These are phyloP conservation scores for Tuber melanosporum DNA, from an alignment of 495 filamentous ascomycete species.

Conservation along the genomic window DNA sequence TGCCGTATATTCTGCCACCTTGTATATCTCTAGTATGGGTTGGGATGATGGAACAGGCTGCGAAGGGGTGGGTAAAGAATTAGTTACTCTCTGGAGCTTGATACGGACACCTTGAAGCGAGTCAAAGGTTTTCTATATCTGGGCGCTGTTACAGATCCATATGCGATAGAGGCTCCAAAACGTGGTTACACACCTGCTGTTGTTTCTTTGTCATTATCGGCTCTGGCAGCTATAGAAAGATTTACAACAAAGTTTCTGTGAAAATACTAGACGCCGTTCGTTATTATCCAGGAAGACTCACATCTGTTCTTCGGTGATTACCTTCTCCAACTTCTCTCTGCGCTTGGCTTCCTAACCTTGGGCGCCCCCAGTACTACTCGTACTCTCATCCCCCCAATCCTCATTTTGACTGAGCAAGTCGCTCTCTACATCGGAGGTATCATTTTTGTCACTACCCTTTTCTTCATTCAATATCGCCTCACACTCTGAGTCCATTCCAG, in stretches of 20 bases:
- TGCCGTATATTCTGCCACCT: no score
- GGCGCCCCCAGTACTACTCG: no score
- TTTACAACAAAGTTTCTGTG: slow-evolving; percentile 53
- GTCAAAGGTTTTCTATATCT: slow-evolving; percentile 58
- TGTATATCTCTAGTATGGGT: no score
- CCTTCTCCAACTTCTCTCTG: slow-evolving; percentile 56
- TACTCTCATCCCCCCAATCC: slow-evolving; percentile 8
- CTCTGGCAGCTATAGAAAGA: slow-evolving; percentile 64
- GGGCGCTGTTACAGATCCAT: background rate
- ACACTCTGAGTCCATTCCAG: slow-evolving; percentile 14
- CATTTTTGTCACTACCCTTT: slow-evolving; percentile 42
- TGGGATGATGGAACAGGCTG: no score
- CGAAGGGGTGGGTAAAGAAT: no score
- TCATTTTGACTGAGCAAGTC: no score
- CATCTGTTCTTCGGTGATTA: slow-evolving; percentile 68
- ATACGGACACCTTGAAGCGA: slow-evolving; percentile 51
- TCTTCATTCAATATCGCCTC: slow-evolving; percentile 10
- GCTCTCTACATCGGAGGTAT: slow-evolving; percentile 33
- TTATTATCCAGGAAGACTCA: background rate
- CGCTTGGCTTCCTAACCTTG: slow-evolving; percentile 21
- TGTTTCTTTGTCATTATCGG: slow-evolving; percentile 73
- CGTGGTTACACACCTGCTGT: slow-evolving; percentile 50
- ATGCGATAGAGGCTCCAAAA: background rate
- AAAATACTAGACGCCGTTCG: slow-evolving; percentile 2
- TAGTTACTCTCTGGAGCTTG: no score